Base-by-base conservation (phyloP, 75 land plant species). In the Cryptomeria japonica region DNA sequence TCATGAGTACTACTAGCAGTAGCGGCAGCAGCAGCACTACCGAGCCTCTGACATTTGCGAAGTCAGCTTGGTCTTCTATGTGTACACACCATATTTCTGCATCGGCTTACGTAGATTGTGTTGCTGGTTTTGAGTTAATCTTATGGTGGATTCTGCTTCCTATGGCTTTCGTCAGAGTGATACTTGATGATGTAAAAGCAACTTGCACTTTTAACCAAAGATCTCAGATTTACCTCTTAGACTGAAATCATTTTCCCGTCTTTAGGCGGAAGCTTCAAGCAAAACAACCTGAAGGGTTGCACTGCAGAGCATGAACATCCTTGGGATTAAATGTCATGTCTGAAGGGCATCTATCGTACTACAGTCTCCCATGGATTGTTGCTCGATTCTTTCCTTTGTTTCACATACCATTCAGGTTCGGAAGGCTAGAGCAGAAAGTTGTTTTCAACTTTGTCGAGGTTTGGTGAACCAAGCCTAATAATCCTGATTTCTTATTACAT, bases 1-100 rank as follows among this genome's bases (percentile, higher is more conserved):
- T 64, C 86, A 18, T 86, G 42, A 75, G 53, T 14, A 46, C 78
- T 73, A 79, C 19, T 51, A 37, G 84, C 85, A 8, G 72, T 68
- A 85, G 82, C 61, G 11, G 61, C 51, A 51, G 25, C 3, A 56
- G 41, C 44, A 7, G 13, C 77, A 6, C 70, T 86, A 39, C 9
- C 70, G 22, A 28, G 10, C n/a, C 41, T 73, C 41, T 86, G 32
- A 8, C 87, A 13, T n/a, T 22, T 32, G 19, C 37, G 18, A 28
- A 31, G 22, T 46, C 9, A n/a, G n/a, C n/a, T n/a, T n/a, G n/a
- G n/a, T n/a, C n/a, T n/a, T n/a, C n/a, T n/a, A n/a, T n/a, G n/a
- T n/a, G n/a, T n/a, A n/a, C n/a, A n/a, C n/a, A n/a, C n/a, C n/a
- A n/a, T n/a, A n/a, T 80, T 80, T 80, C n/a, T 80, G 46, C 46